Evolutionary conservation across 139 green algal genomes (phyloP), one percentile per base, ranked within the genome.

Genomic region (Mesotaenium endlicherianum): DNA sequence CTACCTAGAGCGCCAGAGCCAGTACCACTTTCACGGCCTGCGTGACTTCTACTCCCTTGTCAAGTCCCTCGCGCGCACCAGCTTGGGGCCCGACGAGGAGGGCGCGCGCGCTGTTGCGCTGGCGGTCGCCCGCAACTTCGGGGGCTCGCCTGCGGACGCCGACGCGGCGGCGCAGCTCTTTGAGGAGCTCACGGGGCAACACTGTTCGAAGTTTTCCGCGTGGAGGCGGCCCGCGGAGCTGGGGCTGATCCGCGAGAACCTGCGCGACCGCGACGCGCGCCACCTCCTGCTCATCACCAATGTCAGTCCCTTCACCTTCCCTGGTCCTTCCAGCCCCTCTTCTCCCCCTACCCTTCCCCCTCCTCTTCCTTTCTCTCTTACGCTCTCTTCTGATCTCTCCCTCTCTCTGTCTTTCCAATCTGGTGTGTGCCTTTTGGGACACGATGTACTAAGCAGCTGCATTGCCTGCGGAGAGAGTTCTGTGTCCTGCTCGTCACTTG

Each of bases 21-120:
- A 44, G 79, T 4, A 3, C 38, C 34, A 85, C 41, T 85, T 80
- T 42, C 67, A 85, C 31, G 79, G 79, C 67, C 43, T 85, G 45
- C 79, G 79, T n/a, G 79, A 85, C 69, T 85, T 81, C 69, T 85
- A 85, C 45, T 50, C 79, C 4, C 26, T 79, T 14, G 20, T 82
- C 17, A n/a, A n/a, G 16, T 55, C 11, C 69, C 41, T 55, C 30
- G 4, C 8, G 20, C 4, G 8, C 60, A 80, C 42, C 8, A 41
- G 14, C 8, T 11, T 8, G 8, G 14, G 45, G 8, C 8, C 8
- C 14, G 68, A 14, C 60, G 14, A 41, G 36, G 60, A 6, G 11
- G 6, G 8, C 11, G 8, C 8, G 60, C 60, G 60, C 8, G 43
- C 8, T 75, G 43, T 67, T 6, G 8, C 8, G 30, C 42, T 34